Percentiles rank a stretch among this genome's conserved stretches.
Conservation (phyloP, 768 basidiomycete genomes). For the Amanita thiersii region DNA sequence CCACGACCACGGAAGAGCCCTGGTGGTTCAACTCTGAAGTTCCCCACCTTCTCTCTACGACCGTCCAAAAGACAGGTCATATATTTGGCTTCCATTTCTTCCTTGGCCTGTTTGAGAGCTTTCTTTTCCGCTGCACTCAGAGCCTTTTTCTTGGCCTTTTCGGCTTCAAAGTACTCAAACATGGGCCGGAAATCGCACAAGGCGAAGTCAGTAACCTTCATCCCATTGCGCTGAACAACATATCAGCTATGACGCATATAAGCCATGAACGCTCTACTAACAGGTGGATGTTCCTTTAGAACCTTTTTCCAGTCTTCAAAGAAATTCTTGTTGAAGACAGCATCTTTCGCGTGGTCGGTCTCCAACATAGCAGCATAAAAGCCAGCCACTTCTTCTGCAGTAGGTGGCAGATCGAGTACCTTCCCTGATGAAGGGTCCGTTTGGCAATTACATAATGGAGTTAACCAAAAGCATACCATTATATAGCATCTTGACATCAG, state of each 20-base stretch:
- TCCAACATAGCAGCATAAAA: conserved; percentile 93
- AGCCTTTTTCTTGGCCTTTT: conserved; percentile 90
- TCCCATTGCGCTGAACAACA: conserved; percentile 50
- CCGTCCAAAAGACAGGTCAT: conserved; percentile 86
- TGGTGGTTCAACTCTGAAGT: conserved; percentile 97
- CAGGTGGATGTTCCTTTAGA: conserved; percentile 76
- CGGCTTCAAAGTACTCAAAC: conserved; percentile 85
- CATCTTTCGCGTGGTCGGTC: conserved; percentile 86
- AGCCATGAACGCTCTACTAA: conserved; percentile 20
- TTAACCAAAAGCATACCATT: conserved; percentile 47
- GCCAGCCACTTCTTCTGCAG: conserved; percentile 92
- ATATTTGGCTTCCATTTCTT: conserved; percentile 79
- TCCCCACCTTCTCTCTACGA: conserved; percentile 95
- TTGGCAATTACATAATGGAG: conserved; percentile 4
- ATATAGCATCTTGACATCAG: conserved; percentile 88
- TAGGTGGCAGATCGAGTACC: conserved; percentile 68
- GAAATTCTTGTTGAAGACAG: conserved; percentile 89
- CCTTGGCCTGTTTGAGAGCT: conserved; percentile 77
- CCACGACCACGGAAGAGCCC: conserved; percentile 98
- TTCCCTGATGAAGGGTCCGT: conserved; percentile 44
- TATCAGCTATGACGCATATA: too few relatives aligned
- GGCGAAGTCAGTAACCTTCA: conserved; percentile 67
- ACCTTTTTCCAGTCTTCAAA: conserved; percentile 84
- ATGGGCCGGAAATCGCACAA: conserved; percentile 93
- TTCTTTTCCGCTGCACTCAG: conserved; percentile 87